Evolutionary conservation across 106 monocot species (phyloP).

Genomic region (Xerophyta viscosa): DNA sequence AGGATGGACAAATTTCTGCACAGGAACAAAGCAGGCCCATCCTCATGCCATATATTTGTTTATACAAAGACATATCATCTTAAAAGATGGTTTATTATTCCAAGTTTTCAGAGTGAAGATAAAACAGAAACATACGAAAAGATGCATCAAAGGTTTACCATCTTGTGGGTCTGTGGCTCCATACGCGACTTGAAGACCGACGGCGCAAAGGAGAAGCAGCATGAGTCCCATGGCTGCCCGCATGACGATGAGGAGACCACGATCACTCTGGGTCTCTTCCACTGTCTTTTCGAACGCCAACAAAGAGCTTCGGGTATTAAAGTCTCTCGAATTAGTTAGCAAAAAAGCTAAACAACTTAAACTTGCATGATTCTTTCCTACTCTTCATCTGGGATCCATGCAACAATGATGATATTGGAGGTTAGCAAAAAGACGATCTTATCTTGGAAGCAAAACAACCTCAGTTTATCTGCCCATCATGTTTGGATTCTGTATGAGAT

Average conservation of each 20-base stretch:
- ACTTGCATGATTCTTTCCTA: background rate
- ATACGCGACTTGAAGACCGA: slow-evolving; percentile 13
- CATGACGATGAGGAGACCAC: too few relatives aligned
- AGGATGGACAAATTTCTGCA: too few relatives aligned
- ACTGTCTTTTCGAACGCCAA: too few relatives aligned
- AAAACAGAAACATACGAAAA: background rate
- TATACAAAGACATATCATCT: background rate
- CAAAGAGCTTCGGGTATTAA: background rate
- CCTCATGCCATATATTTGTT: too few relatives aligned
- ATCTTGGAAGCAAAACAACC: background rate
- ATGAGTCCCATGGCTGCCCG: background rate
- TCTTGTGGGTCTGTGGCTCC: slow-evolving; percentile 32
- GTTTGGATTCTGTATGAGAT: too few relatives aligned
- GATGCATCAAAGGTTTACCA: slow-evolving; percentile 14
- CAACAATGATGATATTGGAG: background rate
- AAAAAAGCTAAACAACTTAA: background rate
- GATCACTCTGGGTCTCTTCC: too few relatives aligned
- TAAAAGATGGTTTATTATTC: background rate
- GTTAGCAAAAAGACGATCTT: background rate
- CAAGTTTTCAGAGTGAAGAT: background rate
- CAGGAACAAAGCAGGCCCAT: too few relatives aligned
- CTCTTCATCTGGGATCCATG: slow-evolving; percentile 1
- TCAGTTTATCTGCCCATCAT: too few relatives aligned
- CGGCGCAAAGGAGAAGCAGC: slow-evolving; percentile 18
- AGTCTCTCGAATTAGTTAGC: background rate